These are phyloP conservation scores for Ananas comosus DNA, from an alignment of 176 grass and related monocot genomes.

Conservation along the genomic window DNA sequence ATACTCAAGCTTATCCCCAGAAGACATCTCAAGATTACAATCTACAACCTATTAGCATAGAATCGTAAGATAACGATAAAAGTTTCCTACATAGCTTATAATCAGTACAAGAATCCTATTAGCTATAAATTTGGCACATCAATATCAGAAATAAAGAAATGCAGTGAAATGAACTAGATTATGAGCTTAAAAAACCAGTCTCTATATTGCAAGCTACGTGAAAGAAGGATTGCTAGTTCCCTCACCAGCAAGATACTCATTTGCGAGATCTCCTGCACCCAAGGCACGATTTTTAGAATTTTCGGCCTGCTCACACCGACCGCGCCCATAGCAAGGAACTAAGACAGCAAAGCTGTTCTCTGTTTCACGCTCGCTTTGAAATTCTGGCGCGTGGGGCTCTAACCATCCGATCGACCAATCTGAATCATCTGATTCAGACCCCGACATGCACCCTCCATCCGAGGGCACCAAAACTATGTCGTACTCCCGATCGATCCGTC, in stretches of 20 bases:
- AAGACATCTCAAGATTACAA: neutral
- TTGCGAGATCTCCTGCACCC: conserved; percentile 4
- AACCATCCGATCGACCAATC: conserved; percentile 85
- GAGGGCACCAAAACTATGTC: conserved; percentile 77
- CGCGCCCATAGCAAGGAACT: conserved; percentile 51
- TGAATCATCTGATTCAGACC: conserved; percentile 51
- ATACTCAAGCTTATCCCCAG: neutral
- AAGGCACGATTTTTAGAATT: conserved; percentile 11
- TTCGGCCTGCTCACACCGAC: conserved; percentile 12
- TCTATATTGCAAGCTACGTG: too few relatives aligned
- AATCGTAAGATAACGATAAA: too few relatives aligned
- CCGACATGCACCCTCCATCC: conserved; percentile 38
- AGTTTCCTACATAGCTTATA: neutral
- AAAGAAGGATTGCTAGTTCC: neutral
- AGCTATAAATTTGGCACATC: too few relatives aligned
- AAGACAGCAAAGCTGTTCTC: conserved; percentile 70
- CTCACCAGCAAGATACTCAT: conserved; percentile 27
- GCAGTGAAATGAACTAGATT: too few relatives aligned
- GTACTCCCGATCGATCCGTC: conserved; percentile 31
- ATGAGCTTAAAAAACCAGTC: too few relatives aligned
- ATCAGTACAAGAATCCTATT: too few relatives aligned
- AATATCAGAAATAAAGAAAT: too few relatives aligned
- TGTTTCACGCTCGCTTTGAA: conserved; percentile 41
- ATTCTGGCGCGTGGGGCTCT: conserved; percentile 52
- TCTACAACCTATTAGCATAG: too few relatives aligned